Conservation (phyloP, 2,329 filamentous ascomycete genomes). For the Aspergillus terreus region DNA sequence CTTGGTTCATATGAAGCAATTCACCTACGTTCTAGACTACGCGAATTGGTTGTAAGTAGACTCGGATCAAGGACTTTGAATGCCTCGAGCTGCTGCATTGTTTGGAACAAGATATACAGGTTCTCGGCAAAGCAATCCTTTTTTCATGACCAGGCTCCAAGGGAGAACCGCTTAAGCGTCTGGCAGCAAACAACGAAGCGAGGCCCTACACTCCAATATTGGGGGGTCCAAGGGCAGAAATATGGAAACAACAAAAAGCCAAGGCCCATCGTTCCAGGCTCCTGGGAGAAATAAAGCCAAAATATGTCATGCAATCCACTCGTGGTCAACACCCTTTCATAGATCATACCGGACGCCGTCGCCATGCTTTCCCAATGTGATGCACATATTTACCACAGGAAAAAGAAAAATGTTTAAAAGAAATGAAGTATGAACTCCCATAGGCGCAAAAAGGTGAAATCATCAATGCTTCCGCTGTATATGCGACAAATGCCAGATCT, state of each 20-base stretch:
- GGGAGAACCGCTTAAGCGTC: not conserved
- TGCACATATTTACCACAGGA: conserved; percentile 18
- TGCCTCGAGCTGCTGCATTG: no score
- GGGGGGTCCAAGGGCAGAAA: conserved; percentile 1
- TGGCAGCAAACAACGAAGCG: conserved; percentile 5
- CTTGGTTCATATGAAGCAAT: not conserved
- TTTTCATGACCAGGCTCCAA: no score
- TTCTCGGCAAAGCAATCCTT: no score
- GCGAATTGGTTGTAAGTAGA: no score
- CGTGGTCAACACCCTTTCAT: conserved; percentile 15
- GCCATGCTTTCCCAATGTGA: conserved; percentile 26
- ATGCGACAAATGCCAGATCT: conserved; percentile 6
- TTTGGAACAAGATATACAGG: no score
- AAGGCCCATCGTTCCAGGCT: conserved; percentile 12
- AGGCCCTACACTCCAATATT: not conserved
- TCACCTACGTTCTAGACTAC: no score
- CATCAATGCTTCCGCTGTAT: conserved; percentile 12
- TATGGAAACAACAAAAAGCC: conserved; percentile 1
- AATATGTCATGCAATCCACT: conserved; percentile 19
- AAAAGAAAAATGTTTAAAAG: conserved; percentile 15
- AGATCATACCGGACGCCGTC: conserved; percentile 23
- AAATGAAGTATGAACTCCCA: conserved; percentile 4
- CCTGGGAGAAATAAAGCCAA: conserved; percentile 4
- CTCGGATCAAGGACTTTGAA: no score
- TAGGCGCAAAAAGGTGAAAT: conserved; percentile 7